Evolutionary conservation across 768 basidiomycete genomes (phyloP).

Genomic region (Tephrocybe sp.): DNA sequence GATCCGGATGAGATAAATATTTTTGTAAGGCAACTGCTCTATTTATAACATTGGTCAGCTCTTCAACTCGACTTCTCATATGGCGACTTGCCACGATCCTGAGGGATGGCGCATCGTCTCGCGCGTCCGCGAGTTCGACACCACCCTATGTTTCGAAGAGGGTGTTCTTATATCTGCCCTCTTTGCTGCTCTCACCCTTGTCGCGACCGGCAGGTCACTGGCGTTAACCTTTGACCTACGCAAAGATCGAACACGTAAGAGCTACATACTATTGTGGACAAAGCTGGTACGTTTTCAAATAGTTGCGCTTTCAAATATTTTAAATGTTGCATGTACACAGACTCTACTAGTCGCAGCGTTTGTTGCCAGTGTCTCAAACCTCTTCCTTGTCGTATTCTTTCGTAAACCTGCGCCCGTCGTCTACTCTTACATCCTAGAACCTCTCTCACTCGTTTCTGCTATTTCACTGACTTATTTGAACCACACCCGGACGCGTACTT

Average conservation of each 20-base stretch:
- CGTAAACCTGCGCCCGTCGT: conserved; percentile 42
- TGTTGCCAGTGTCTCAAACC: conserved; percentile 42
- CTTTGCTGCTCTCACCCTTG: conserved; percentile 44
- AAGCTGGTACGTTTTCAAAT: conserved; percentile 54
- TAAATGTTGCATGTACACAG: conserved; percentile 30
- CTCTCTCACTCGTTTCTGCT: conserved; percentile 48
- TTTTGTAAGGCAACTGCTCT: not conserved
- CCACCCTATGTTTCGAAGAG: conserved; percentile 83
- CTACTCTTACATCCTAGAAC: conserved; percentile 58
- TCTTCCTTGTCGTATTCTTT: conserved; percentile 36
- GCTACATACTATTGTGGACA: conserved; percentile 48
- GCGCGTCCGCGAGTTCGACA: conserved; percentile 61
- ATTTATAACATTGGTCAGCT: not conserved
- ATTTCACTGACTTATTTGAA: conserved; percentile 60
- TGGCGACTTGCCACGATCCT: conserved; percentile 48
- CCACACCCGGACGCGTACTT: conserved; percentile 67
- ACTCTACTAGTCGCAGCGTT: conserved; percentile 47
- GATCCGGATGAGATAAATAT: not conserved
- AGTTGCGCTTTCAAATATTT: not conserved
- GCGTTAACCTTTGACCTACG: conserved; percentile 23
- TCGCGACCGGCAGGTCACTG: conserved; percentile 38
- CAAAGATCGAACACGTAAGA: conserved; percentile 41
- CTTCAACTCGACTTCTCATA: conserved; percentile 17
- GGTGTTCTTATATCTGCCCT: conserved; percentile 59
- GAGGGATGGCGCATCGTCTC: conserved; percentile 75